Conservation (phyloP, 257 asterid species). For the Salvia hispanica region DNA sequence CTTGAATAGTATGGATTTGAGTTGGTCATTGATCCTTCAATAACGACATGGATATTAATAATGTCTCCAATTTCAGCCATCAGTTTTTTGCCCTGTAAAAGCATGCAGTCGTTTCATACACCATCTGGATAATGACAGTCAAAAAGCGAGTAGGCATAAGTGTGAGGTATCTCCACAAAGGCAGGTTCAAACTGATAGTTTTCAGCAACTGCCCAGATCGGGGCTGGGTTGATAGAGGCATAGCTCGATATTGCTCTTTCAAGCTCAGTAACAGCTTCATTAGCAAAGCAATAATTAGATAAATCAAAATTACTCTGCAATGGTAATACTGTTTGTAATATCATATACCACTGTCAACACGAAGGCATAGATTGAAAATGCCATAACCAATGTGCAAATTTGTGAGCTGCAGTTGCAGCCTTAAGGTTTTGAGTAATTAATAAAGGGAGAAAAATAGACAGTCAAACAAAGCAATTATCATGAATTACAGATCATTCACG, state of each 20-base stretch:
- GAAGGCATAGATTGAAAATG: constrained; percentile 14
- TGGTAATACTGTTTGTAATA: constrained; percentile 3
- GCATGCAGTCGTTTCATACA: constrained; percentile 17
- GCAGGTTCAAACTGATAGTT: constrained; percentile 98
- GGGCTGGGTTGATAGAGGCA: constrained; percentile 52
- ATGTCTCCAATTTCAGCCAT: constrained; percentile 79
- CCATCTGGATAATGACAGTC: constrained; percentile 7
- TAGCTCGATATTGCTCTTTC: constrained; percentile 63
- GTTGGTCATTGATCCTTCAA: constrained; percentile 97
- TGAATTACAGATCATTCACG: background rate
- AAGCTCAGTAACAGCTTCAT: constrained; percentile 64
- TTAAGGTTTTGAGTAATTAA: background rate
- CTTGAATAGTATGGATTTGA: constrained; percentile 89
- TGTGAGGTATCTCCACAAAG: constrained; percentile 74
- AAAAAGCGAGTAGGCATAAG: constrained; percentile 14
- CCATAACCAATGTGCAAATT: constrained; percentile 1
- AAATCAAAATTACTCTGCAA: constrained; percentile 1
- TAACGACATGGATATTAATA: constrained; percentile 70
- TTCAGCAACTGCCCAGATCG: constrained; percentile 96
- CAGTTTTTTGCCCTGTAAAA: constrained; percentile 65
- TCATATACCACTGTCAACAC: background rate
- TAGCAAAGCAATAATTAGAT: constrained; percentile 27
- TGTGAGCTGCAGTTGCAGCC: constrained; percentile 12
- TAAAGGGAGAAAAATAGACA: background rate
- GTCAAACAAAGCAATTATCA: constrained; percentile 16